phyloP scores from a whole-genome alignment of 495 filamentous ascomycete species.

The Trichoderma gamsii region DNA sequence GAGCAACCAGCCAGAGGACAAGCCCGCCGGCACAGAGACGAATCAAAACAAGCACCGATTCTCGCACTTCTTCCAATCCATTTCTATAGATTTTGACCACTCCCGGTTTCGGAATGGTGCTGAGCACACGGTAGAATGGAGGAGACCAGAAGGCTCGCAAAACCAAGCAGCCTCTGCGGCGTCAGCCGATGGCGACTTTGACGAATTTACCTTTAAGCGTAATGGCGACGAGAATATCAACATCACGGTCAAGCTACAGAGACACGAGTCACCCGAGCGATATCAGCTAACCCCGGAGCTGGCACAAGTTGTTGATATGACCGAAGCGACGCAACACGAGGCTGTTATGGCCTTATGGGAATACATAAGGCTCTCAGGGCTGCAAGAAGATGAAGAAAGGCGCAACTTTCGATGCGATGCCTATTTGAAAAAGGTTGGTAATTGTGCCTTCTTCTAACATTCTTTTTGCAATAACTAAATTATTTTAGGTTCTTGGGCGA shows the following conservation, averaged over 20 bases:
- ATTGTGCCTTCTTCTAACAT: neutral
- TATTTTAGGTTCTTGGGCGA: constrained; percentile 61
- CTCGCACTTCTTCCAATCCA: constrained; percentile 92
- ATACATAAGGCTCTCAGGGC: constrained; percentile 77
- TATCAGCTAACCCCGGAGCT: constrained; percentile 69
- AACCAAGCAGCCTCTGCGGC: neutral
- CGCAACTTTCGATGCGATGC: constrained; percentile 86
- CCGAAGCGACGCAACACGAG: constrained; percentile 78
- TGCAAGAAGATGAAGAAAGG: constrained; percentile 92
- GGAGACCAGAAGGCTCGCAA: constrained; percentile 50
- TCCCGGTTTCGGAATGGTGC: constrained; percentile 43
- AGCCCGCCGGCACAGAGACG: constrained; percentile 55
- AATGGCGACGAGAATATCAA: constrained; percentile 89
- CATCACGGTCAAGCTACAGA: constrained; percentile 77
- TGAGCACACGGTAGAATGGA: constrained; percentile 62
- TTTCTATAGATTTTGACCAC: constrained; percentile 82
- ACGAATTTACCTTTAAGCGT: constrained; percentile 84
- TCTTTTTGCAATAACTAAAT: neutral
- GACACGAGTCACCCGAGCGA: constrained; percentile 81
- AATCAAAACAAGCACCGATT: constrained; percentile 53
- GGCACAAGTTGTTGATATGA: constrained; percentile 78
- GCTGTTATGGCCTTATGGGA: constrained; percentile 91
- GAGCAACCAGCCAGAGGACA: constrained; percentile 37
- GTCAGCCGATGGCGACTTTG: constrained; percentile 67
- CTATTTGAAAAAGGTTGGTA: constrained; percentile 63